Evolutionary conservation across 1,139 yeast species (phyloP).

Genomic region (Saccharomycopsis crataegensis): DNA sequence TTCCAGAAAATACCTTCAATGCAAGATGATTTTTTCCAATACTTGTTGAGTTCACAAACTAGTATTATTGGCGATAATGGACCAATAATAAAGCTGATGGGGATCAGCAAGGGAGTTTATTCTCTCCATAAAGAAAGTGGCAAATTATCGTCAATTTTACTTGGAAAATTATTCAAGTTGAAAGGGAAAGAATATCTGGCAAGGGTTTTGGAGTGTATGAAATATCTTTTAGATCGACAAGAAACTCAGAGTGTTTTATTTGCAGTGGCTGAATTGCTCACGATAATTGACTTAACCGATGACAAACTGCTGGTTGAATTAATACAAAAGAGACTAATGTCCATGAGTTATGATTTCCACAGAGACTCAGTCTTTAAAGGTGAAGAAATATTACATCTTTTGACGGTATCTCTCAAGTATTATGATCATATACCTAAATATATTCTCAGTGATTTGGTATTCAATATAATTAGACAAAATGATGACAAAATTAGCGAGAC

Average conservation of each 20-base stretch:
- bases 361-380: slow-evolving; percentile 30
- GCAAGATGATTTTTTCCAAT: slow-evolving; percentile 27
- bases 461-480: slow-evolving; percentile 24
- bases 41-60: slow-evolving; percentile 22
- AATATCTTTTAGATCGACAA: slow-evolving; percentile 6
- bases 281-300: background rate
- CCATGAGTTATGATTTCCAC: slow-evolving; percentile 29
- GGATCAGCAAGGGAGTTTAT: slow-evolving; percentile 10
- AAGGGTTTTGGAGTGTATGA: slow-evolving; percentile 26
- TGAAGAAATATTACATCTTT: slow-evolving; percentile 27
- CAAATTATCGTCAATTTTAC: slow-evolving; percentile 4
- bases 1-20: slow-evolving; percentile 23
- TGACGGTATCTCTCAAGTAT: slow-evolving; percentile 16
- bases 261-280: background rate
- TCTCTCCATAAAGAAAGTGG: slow-evolving; percentile 5
- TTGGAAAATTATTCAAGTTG: slow-evolving; percentile 1
- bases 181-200: slow-evolving; percentile 27
- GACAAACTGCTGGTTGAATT: background rate
- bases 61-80: background rate
- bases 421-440: slow-evolving; percentile 7
- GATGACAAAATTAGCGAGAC: slow-evolving; percentile 26
- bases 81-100: background rate
- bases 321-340: background rate
- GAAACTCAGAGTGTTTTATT: background rate
- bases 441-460: slow-evolving; percentile 21